Percentiles rank a stretch among this genome's conserved stretches.
phyloP scores from a whole-genome alignment of 805 yeast genomes.

The Saccharomyces mikatae region DNA sequence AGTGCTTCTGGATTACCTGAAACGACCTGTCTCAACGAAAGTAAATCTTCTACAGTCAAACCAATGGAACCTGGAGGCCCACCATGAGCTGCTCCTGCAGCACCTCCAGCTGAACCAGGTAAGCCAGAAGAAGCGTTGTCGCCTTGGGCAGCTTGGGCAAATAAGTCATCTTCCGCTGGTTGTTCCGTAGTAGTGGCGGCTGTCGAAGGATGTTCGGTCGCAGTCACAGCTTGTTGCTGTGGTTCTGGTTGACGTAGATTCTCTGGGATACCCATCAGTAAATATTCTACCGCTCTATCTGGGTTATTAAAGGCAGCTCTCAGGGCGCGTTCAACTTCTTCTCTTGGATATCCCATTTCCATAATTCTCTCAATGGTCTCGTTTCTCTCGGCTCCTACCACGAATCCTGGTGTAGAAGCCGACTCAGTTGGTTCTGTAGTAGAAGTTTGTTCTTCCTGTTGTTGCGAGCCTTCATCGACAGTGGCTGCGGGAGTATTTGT shows the following conservation, averaged over 20 bases:
- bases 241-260: conserved; percentile 33
- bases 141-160: conserved; percentile 39
- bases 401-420: conserved; percentile 46
- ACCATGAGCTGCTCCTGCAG: conserved; percentile 20
- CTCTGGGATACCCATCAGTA: conserved; percentile 84
- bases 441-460: conserved; percentile 12
- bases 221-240: conserved; percentile 15
- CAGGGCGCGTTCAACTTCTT: conserved; percentile 81
- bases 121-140: conserved; percentile 5
- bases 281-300: conserved; percentile 93
- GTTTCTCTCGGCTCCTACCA: conserved; percentile 72
- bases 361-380: conserved; percentile 72
- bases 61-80: conserved; percentile 36
- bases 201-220: conserved; percentile 18
- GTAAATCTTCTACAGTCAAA: conserved; percentile 39
- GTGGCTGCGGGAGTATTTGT: conserved; percentile 20
- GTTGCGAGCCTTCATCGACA: conserved; percentile 1
- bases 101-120: conserved; percentile 25
- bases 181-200: conserved; percentile 8
- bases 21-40: conserved; percentile 65
- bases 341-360: conserved; percentile 93
- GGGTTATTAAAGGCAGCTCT: conserved; percentile 96
- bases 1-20: conserved; percentile 83
- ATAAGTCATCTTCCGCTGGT: conserved; percentile 31
- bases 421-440: conserved; percentile 15